Evolutionary conservation across 768 basidiomycete genomes (phyloP), one percentile per base, ranked within the genome.

Genomic region (Lentinula lateritia): DNA sequence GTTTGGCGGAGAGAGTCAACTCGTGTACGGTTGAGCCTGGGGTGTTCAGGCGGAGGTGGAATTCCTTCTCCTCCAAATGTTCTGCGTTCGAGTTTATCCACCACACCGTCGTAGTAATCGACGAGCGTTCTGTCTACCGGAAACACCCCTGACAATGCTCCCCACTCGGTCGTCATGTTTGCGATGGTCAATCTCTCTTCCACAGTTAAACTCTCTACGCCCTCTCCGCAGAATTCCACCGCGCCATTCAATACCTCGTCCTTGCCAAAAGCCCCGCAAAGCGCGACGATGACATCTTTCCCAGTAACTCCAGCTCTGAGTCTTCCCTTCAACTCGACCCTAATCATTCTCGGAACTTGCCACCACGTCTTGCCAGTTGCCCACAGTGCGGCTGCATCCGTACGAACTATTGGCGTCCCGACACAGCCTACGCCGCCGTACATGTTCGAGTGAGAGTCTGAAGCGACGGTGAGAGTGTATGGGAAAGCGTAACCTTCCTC

Each of bases 121-220:
- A 95, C 69, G 18, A 95, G 82, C 8, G 83, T 86, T 18, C 86
- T 80, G 69, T 99, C 97, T 5, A 93, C 88, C 0, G 96, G 95
- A 78, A 99, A 98, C 6, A 97, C 86, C 36, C 97, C 97, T 7
- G 86, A 95, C 2, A 99, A 83, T 2, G 97, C 97, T 48, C 97
- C 97, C 97, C 97, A 99, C 74, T 99, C 97, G 35, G 97, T 98
- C 5, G 97, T 98, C 97, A 98, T 99, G 73, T 99, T 98, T n/a
- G 95, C 80, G 66, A 98, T 98, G 0, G 96, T 95, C 50, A 99
- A 80, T 45, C 97, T 85, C 67, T 98, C 95, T 69, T 99, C 96
- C 59, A 99, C 83, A 4, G 84, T 75, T 53, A 99, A 78, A 16
- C 85, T 80, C 16, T 83, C 70, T 9, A 98, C 81, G 28, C 97